Evolutionary conservation across 495 filamentous ascomycete genomes (phyloP).

Genomic region (Xylaria nigripes): DNA sequence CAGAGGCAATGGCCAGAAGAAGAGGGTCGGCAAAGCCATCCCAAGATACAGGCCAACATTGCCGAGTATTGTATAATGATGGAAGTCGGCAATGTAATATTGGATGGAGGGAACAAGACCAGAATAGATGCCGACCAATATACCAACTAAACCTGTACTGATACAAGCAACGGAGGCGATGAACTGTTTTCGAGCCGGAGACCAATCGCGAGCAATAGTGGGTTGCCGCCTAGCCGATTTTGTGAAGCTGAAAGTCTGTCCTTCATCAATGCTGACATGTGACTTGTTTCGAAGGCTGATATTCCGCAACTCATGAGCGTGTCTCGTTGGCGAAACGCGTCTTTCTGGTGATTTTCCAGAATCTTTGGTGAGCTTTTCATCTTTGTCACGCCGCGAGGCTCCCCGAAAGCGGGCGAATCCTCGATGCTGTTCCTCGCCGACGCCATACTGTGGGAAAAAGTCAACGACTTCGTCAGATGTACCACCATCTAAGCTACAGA

Average conservation of each 20-base stretch:
- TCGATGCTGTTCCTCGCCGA: constrained; percentile 8
- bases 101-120: constrained; percentile 69
- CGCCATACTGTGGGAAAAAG: constrained; percentile 21
- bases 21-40: constrained; percentile 55
- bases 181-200: constrained; percentile 53
- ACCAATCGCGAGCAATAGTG: constrained; percentile 57
- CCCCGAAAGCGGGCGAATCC: constrained; percentile 4
- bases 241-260: constrained; percentile 45
- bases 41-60: constrained; percentile 65
- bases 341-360: constrained; percentile 6
- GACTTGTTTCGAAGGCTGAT: constrained; percentile 32
- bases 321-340: constrained; percentile 11
- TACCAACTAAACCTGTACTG: constrained; percentile 58
- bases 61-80: constrained; percentile 58
- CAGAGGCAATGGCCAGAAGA: constrained; percentile 68
- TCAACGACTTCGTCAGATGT: constrained; percentile 24
- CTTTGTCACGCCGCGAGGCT: constrained; percentile 11
- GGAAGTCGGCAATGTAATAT: constrained; percentile 57
- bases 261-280: constrained; percentile 35
- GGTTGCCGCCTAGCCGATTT: constrained; percentile 44
- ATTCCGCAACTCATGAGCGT: constrained; percentile 19
- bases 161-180: constrained; percentile 60
- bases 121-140: constrained; percentile 65
- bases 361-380: constrained; percentile 6
- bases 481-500: constrained; percentile 24